phyloP scores from a whole-genome alignment of 352 stramenopile genomes.

The Thalassiosira allenii region DNA sequence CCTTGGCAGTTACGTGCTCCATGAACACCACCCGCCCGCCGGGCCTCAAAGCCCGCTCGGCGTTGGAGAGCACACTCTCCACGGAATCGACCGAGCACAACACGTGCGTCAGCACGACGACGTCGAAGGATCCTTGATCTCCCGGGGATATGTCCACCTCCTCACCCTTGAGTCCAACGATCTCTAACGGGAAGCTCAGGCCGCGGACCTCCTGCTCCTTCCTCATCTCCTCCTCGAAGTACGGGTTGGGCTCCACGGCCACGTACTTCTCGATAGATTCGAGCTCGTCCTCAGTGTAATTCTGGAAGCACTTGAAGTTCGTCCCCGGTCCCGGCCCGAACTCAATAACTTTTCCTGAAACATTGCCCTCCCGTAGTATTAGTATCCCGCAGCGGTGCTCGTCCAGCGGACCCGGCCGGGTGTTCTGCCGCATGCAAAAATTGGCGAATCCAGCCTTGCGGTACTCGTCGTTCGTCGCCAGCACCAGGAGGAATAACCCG shows the following conservation, averaged over 20 bases:
- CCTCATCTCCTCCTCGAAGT: conserved; percentile 51
- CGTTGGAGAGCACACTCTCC: conserved; percentile 51
- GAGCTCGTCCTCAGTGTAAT: background rate
- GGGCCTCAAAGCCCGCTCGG: conserved; percentile 50
- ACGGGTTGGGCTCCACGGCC: conserved; percentile 45
- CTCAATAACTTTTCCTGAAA: conserved; percentile 36
- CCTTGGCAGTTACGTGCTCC: conserved; percentile 49
- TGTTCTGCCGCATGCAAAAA: conserved; percentile 33
- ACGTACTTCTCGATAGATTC: conserved; percentile 47
- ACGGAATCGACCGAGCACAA: conserved; percentile 60
- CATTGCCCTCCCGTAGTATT: conserved; percentile 29
- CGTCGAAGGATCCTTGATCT: conserved; percentile 51
- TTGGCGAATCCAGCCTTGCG: conserved; percentile 32
- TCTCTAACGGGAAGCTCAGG: conserved; percentile 51
- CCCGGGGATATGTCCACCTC: conserved; percentile 27
- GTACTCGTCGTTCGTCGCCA: conserved; percentile 28
- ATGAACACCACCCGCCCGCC: conserved; percentile 61
- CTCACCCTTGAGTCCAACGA: conserved; percentile 52
- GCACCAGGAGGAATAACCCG: conserved; percentile 30
- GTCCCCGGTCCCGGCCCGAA: conserved; percentile 49
- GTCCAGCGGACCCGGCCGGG: conserved; percentile 27
- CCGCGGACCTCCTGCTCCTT: conserved; percentile 34
- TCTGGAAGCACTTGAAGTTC: conserved; percentile 53
- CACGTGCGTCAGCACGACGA: conserved; percentile 60
- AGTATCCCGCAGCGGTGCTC: conserved; percentile 31